Evolutionary conservation across 2,329 filamentous ascomycete species (phyloP).

Genomic region (Fusarium oxysporum): DNA sequence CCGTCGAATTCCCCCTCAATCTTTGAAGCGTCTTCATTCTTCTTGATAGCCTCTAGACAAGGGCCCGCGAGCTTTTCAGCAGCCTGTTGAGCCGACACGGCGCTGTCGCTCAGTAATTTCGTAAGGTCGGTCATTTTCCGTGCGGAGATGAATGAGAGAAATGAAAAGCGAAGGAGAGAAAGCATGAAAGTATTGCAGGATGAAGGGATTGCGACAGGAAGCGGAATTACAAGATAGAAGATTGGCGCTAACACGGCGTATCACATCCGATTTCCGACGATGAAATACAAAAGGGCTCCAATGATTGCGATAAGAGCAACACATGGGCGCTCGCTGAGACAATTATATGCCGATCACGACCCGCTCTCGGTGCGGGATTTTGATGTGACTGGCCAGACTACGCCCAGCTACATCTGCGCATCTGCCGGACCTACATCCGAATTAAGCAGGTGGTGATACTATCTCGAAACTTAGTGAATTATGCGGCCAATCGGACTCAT

Average conservation of each 20-base stretch:
- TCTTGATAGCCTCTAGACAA: conserved; percentile 18
- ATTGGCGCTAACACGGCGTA: neutral
- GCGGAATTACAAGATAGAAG: conserved; percentile 3
- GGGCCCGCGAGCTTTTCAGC: conserved; percentile 22
- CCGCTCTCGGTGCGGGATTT: conserved; percentile 14
- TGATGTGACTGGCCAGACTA: conserved; percentile 15
- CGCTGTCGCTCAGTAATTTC: conserved; percentile 7
- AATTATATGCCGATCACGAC: conserved; percentile 32
- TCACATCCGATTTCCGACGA: conserved; percentile 2
- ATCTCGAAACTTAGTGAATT: neutral
- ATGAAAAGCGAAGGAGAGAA: neutral
- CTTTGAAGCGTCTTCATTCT: conserved; percentile 10
- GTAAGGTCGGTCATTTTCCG: conserved; percentile 28
- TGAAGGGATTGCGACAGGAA: neutral
- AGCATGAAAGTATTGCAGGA: neutral
- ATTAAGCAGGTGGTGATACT: conserved; percentile 38
- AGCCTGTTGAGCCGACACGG: conserved; percentile 16
- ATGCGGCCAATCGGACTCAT: conserved; percentile 17
- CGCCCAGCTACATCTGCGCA: neutral
- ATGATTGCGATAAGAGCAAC: conserved; percentile 19
- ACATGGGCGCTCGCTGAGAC: conserved; percentile 37
- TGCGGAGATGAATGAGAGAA: neutral
- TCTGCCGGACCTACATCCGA: conserved; percentile 22
- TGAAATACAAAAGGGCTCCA: conserved; percentile 13
- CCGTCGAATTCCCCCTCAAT: conserved; percentile 23